Evolutionary conservation across 345 rosid species (phyloP).

Genomic region (Populus tremula): DNA sequence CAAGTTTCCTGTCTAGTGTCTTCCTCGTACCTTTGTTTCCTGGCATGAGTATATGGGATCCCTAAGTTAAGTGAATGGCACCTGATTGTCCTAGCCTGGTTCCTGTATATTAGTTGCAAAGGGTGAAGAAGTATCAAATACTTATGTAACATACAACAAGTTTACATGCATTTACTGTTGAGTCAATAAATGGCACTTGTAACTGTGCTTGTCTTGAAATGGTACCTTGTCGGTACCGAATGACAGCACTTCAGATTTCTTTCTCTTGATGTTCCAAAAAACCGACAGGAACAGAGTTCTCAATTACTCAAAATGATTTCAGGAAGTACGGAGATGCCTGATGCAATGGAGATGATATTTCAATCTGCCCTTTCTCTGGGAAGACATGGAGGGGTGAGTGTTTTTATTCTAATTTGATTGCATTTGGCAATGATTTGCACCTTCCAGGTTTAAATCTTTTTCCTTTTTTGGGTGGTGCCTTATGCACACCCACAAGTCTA

Average conservation of each 20-base stretch:
- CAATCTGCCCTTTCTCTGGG: constrained; percentile 87
- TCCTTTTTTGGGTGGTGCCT: neutral
- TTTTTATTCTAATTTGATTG: constrained; percentile 8
- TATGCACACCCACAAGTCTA: neutral
- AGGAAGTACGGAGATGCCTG: constrained; percentile 83
- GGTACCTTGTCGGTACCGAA: neutral
- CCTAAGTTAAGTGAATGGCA: neutral
- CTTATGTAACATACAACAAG: neutral
- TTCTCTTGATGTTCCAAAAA: neutral
- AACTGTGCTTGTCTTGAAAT: neutral
- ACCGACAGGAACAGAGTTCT: neutral
- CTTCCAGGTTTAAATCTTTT: neutral
- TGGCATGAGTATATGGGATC: neutral
- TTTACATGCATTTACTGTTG: neutral
- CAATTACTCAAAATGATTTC: constrained; percentile 23
- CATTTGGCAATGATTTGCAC: neutral
- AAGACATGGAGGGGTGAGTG: constrained; percentile 73
- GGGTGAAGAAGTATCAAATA: neutral
- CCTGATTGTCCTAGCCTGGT: neutral
- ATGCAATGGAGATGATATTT: constrained; percentile 92
- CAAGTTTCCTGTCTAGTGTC: neutral
- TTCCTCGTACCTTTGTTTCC: neutral
- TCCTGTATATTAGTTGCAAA: neutral
- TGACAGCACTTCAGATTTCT: neutral
- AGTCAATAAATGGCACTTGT: neutral